Base-by-base conservation (phyloP, 2,329 filamentous ascomycete species). In the Mariannaea elegans region DNA sequence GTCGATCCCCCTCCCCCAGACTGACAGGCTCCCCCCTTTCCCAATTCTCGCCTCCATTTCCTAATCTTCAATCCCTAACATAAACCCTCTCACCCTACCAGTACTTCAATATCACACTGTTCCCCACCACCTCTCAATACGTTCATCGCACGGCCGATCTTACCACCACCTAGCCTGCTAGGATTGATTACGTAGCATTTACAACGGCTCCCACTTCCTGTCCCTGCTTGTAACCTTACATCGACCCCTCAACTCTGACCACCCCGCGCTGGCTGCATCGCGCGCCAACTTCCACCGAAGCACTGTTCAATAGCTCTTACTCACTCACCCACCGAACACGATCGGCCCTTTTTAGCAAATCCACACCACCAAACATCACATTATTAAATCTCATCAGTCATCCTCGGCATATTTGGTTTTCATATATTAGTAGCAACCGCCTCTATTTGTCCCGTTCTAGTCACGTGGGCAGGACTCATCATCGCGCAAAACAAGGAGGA, bases 121-220 rank as follows among this genome's bases (percentile, higher is more conserved):
- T 27, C 23, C 29, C 24, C n/a, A 47, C 44, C 38, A 48, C 12
- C 32, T 36, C 34, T 53, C 49, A 27, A 34, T 59, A 24, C 29
- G 50, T 38, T 36, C 50, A 42, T 18, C 27, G 50, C 38, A 19
- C 29, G 50, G 39, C 50, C 7, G 39, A 44, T 45, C 50, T 34
- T 45, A 21, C 16, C 21, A 3, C 18, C n/a, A 21, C 41, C 23
- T 45, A 44, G 39, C 48, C 48, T 50, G 23, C 23, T 51, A 27
- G 41, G n/a, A n/a, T n/a, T n/a, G 54, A 39, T 46, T 47, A 41
- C 31, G 18, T 41, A 53, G 56, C 56, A 41, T 53, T 29, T 29
- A 9, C 51, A 56, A 56, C 45, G 34, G 21, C 36, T 53, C 41
- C 51, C 51, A 31, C 23, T 24, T 9, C 38, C 51, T 31, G 42